phyloP scores from a whole-genome alignment of 345 rosid genomes.

The Trapa incisa region DNA sequence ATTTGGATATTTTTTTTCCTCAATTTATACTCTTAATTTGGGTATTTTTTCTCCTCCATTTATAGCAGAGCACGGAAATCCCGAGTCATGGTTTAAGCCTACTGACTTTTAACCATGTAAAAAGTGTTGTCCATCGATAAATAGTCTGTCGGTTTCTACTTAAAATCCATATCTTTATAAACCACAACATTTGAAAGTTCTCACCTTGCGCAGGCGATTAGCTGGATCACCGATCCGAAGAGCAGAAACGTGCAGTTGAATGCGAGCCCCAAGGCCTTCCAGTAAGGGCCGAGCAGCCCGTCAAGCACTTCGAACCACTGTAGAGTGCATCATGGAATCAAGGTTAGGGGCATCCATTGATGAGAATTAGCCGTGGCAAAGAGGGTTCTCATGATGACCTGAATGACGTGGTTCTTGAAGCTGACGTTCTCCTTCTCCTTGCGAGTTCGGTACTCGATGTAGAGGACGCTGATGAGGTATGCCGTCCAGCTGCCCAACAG shows the following conservation, averaged over 20 bases:
- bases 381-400: conserved; percentile 16
- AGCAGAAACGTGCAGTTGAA: conserved; percentile 97
- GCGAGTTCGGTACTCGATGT: conserved; percentile 78
- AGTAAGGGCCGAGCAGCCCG: conserved; percentile 83
- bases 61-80: too few species aligned
- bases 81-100: too few species aligned
- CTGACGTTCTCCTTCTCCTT: conserved; percentile 87
- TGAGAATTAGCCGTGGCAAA: background rate
- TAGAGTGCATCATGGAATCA: conserved; percentile 1
- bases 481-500: conserved; percentile 97
- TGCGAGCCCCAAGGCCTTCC: conserved; percentile 93
- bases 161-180: too few species aligned
- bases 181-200: background rate
- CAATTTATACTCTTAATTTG: too few species aligned
- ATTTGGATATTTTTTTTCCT: too few species aligned
- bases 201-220: conserved; percentile 95
- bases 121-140: too few species aligned
- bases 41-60: too few species aligned
- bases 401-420: conserved; percentile 35
- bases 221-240: conserved; percentile 97
- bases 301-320: conserved; percentile 99
- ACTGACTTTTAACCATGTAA: too few species aligned
- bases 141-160: too few species aligned
- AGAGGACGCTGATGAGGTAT: conserved; percentile 91
- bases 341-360: background rate